Evolutionary conservation across 352 stramenopile genomes (phyloP).

Genomic region (Thalassiosira allenii): DNA sequence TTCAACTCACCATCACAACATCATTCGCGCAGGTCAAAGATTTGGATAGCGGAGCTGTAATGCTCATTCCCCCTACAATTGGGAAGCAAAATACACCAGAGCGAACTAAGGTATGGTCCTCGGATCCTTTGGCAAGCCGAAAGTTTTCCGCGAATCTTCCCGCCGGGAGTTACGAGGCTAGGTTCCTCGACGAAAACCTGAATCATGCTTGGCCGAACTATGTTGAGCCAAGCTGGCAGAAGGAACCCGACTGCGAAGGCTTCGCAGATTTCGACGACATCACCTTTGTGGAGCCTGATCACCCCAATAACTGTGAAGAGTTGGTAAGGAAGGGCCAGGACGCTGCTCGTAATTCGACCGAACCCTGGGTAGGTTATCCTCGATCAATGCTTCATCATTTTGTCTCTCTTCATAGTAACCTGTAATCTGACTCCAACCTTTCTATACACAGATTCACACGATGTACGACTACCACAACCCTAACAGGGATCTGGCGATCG

Average conservation of each 20-base stretch:
- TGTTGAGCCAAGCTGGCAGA: conserved; percentile 55
- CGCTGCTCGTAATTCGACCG: conserved; percentile 8
- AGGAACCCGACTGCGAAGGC: conserved; percentile 51
- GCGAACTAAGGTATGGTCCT: conserved; percentile 6
- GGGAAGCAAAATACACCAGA: neutral
- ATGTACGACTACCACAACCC: neutral
- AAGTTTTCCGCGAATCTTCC: conserved; percentile 59
- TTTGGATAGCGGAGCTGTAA: conserved; percentile 17
- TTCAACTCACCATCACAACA: neutral
- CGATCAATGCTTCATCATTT: too few species aligned
- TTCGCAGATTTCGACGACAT: conserved; percentile 31
- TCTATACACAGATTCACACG: neutral
- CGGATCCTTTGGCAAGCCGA: conserved; percentile 12
- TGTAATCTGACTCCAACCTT: too few species aligned
- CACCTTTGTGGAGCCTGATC: conserved; percentile 48
- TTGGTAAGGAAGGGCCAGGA: conserved; percentile 45
- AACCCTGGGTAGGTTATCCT: too few species aligned
- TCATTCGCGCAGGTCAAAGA: conserved; percentile 22
- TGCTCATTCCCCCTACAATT: conserved; percentile 39
- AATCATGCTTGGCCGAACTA: conserved; percentile 49
- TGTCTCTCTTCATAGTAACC: too few species aligned
- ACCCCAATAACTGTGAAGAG: conserved; percentile 44
- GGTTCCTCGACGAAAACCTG: conserved; percentile 58
- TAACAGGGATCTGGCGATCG: neutral
- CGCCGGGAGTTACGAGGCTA: conserved; percentile 47